phyloP scores from a whole-genome alignment of 306 rosid species.

The Canavalia gladiata region DNA sequence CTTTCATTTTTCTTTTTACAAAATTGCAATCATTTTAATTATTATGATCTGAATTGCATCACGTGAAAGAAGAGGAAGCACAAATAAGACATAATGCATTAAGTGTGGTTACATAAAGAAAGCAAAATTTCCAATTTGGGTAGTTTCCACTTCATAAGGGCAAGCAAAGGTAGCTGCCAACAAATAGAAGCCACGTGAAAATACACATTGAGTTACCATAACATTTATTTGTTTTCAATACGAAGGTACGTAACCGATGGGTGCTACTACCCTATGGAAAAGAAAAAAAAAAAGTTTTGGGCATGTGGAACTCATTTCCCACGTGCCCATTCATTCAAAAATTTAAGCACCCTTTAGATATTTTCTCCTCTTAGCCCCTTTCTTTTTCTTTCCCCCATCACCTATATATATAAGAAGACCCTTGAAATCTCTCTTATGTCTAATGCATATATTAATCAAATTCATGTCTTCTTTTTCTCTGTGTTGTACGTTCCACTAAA shows the following conservation, averaged over 20 bases:
- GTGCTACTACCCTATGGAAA: conserved; percentile 22
- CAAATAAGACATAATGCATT: conserved; percentile 40
- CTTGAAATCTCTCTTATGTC: conserved; percentile 5
- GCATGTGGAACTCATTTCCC: conserved; percentile 56
- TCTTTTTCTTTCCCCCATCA: neutral
- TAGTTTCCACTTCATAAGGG: conserved; percentile 41
- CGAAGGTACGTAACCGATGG: conserved; percentile 37
- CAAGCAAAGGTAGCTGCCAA: conserved; percentile 44
- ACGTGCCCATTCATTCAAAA: conserved; percentile 42
- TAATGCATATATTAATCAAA: conserved; percentile 1
- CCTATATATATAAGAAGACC: conserved; percentile 40
- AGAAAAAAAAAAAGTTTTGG: conserved; percentile 19
- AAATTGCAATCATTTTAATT: no score
- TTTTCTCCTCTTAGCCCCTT: neutral
- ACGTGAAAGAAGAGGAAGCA: conserved; percentile 47
- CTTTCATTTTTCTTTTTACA: no score
- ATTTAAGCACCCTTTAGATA: neutral
- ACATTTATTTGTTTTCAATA: conserved; percentile 36
- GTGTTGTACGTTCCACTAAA: neutral
- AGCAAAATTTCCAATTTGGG: conserved; percentile 43
- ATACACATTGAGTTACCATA: conserved; percentile 40
- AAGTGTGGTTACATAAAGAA: conserved; percentile 43
- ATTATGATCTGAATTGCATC: conserved; percentile 23
- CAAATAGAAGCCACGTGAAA: conserved; percentile 49
- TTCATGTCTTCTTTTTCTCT: neutral